A percentile compares a stretch with the other conserved stretches of the same genome.
Conservation (phyloP, 306 rosid species). For the Boehmeria nivea region DNA sequence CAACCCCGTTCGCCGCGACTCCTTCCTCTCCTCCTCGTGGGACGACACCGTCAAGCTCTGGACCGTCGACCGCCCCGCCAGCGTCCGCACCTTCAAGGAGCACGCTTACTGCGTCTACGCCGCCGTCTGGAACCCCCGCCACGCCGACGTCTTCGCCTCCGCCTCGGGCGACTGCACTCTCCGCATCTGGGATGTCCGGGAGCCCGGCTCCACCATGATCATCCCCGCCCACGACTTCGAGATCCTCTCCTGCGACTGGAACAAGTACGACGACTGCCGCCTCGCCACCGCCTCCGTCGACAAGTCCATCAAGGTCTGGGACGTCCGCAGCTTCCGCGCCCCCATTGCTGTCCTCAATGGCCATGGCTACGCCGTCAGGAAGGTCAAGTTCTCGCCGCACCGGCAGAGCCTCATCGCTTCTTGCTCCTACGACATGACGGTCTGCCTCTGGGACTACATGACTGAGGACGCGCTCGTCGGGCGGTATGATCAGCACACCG, state of each 20-base stretch:
- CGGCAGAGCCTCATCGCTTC: constrained; percentile 55
- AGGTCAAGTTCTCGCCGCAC: constrained; percentile 77
- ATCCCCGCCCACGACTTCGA: constrained; percentile 73
- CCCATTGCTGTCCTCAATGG: constrained; percentile 74
- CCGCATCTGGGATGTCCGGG: constrained; percentile 88
- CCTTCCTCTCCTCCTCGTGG: constrained; percentile 87
- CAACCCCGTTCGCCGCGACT: constrained; percentile 92
- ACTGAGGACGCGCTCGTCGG: constrained; percentile 84
- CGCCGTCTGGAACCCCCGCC: constrained; percentile 91
- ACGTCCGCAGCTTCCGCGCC: constrained; percentile 51
- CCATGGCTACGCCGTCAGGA: constrained; percentile 72
- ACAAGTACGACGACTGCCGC: constrained; percentile 78
- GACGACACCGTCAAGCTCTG: constrained; percentile 84
- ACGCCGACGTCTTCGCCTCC: constrained; percentile 83
- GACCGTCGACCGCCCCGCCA: constrained; percentile 79
- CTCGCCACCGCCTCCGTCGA: constrained; percentile 81
- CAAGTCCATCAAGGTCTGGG: constrained; percentile 82
- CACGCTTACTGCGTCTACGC: constrained; percentile 91
- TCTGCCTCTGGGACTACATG: constrained; percentile 86
- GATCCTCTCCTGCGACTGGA: constrained; percentile 78
- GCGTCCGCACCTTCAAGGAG: constrained; percentile 79
- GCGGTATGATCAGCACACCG: constrained; percentile 79
- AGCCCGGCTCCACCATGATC: constrained; percentile 75
- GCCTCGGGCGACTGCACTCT: constrained; percentile 93
- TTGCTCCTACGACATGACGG: constrained; percentile 88